Evolutionary conservation across 2,329 filamentous ascomycete genomes (phyloP).

Genomic region (Aspergillus eucalypticola): DNA sequence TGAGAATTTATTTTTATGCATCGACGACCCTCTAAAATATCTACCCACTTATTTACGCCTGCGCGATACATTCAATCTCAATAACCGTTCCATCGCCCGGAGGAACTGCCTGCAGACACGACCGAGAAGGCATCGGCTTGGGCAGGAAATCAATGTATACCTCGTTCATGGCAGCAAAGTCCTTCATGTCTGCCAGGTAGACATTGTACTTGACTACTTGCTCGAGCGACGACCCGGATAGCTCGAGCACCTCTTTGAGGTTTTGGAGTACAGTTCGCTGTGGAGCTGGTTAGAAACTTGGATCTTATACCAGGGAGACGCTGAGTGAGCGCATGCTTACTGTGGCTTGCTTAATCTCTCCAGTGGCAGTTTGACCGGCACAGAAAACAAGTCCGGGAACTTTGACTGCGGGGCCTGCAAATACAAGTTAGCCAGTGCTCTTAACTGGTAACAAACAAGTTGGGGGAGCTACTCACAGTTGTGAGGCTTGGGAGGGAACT

Average conservation of each 20-base stretch:
- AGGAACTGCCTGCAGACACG: constrained; percentile 44
- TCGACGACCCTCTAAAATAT: too few species aligned
- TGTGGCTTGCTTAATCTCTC: constrained; percentile 51
- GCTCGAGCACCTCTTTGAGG: constrained; percentile 60
- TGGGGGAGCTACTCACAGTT: constrained; percentile 39
- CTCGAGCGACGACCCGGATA: constrained; percentile 57
- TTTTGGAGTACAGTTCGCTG: constrained; percentile 47
- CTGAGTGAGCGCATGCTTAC: constrained; percentile 24
- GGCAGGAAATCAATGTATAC: constrained; percentile 42
- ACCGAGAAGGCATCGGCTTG: constrained; percentile 46
- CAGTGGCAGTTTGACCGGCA: constrained; percentile 52
- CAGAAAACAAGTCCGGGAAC: constrained; percentile 51
- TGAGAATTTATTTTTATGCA: too few species aligned
- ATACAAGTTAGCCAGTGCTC: background rate
- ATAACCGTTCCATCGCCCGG: constrained; percentile 46
- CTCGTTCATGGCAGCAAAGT: constrained; percentile 72
- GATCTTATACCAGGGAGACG: background rate
- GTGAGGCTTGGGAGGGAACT: constrained; percentile 51
- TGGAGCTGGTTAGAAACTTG: background rate
- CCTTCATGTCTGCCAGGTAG: constrained; percentile 63
- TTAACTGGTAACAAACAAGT: too few species aligned
- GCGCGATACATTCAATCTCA: constrained; percentile 50
- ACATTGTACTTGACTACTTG: constrained; percentile 67
- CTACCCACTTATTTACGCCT: constrained; percentile 20
- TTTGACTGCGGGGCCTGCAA: constrained; percentile 44